Conservation (phyloP, 495 filamentous ascomycete genomes). For the Annulohypoxylon bovei region DNA sequence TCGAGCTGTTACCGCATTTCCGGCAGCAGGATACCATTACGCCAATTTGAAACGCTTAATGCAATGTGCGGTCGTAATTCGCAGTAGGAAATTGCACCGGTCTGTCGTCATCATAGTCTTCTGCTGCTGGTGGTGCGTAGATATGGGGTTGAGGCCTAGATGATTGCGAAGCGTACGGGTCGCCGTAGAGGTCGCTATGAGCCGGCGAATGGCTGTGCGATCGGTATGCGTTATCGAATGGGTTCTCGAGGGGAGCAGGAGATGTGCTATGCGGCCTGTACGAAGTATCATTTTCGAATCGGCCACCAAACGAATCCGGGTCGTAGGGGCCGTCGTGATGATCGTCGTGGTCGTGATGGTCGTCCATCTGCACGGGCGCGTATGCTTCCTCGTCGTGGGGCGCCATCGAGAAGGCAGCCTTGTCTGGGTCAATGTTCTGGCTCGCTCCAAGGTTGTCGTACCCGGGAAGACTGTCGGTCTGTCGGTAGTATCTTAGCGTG, state of each 20-base stretch:
- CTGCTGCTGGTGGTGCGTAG: constrained; percentile 52
- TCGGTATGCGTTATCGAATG: constrained; percentile 54
- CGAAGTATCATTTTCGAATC: constrained; percentile 46
- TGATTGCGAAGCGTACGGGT: constrained; percentile 40
- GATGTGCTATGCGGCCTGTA: constrained; percentile 46
- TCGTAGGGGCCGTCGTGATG: constrained; percentile 43
- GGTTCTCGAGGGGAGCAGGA: constrained; percentile 51
- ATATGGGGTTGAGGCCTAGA: constrained; percentile 35
- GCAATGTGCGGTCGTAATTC: constrained; percentile 56
- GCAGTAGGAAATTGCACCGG: constrained; percentile 55
- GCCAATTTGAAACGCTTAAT: constrained; percentile 23
- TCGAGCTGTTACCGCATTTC: constrained; percentile 2
- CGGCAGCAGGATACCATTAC: constrained; percentile 26
- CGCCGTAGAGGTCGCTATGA: constrained; percentile 47
- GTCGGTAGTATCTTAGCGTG: constrained; percentile 79
- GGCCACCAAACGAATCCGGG: constrained; percentile 49
- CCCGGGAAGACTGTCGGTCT: constrained; percentile 78
- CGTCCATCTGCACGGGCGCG: constrained; percentile 56
- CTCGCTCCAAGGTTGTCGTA: constrained; percentile 65
- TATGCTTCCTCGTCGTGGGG: constrained; percentile 65
- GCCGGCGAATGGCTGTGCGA: constrained; percentile 40
- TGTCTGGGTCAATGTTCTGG: constrained; percentile 66
- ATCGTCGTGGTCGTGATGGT: constrained; percentile 51
- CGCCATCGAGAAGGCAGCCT: constrained; percentile 66
- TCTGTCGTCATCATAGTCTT: constrained; percentile 52